Base-by-base conservation (phyloP, 208 protist genomes). In the Leishmania tropica region DNA sequence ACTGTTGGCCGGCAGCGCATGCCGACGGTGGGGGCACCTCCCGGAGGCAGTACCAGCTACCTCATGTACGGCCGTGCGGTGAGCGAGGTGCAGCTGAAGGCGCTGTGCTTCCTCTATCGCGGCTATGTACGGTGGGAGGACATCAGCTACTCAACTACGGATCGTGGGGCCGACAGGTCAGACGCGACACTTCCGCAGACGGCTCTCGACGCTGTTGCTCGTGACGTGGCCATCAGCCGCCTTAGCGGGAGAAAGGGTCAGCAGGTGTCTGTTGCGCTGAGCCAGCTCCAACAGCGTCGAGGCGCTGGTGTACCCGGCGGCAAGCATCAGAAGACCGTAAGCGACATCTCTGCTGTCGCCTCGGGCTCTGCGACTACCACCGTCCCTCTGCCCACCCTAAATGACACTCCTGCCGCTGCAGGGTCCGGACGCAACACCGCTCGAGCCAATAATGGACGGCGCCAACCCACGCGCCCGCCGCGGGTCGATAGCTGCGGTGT, bases 121-220 rank as follows among this genome's bases (percentile, higher is more conserved):
- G 92, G 93, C 76, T 91, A 89, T 81, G 89, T 97, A n/a, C 89
- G 89, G 71, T 96, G 89, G 92, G 87, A 92, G 48, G 94, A 97
- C 80, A 97, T 97, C 85, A 91, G 88, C 77, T 97, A 97, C 83
- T 85, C 85, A 58, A 89, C 88, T 56, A 88, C 91, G 81, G 80
- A 76, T 31, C n/a, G 47, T 70, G 47, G 15, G 31, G 37, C 28
- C 1, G 53, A 47, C 60, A 72, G 28, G 40, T 31, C 21, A 65
- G 37, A 3, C 13, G 21, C 35, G 37, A 19, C 19, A 64, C 0
- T n/a, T 28, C 28, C 24, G 53, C 31, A 48, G 11, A 28, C 70
- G 21, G 3, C 74, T 1, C 83, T 86, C n/a, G 74, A 83, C 48
- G 58, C 54, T 53, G 28, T 83, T 37, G 83, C 78, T 21, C 83